These are phyloP conservation scores for Ceratobasidium sp. DNA, from an alignment of 1,284 basidiomycete genomes.

Conservation along the genomic window DNA sequence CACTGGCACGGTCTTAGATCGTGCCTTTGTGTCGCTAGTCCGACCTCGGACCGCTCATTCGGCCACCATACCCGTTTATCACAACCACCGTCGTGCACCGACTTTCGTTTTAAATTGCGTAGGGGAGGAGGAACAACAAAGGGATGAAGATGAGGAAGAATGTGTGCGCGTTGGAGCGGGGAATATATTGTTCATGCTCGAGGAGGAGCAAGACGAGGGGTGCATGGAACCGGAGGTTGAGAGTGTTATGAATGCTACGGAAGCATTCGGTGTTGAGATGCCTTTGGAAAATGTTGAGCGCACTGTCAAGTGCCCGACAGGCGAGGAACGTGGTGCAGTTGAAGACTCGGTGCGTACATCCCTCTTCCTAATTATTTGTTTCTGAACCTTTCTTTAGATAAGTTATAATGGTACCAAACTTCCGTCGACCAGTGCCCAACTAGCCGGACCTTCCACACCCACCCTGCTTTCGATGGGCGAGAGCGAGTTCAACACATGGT, in stretches of 20 bases:
- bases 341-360: neutral
- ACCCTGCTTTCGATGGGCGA: neutral
- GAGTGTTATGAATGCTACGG: neutral
- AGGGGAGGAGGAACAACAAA: slow-evolving; percentile 26
- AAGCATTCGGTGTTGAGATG: neutral
- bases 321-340: neutral
- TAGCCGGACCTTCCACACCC: neutral
- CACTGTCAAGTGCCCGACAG: neutral
- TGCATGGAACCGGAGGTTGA: neutral
- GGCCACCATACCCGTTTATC: neutral
- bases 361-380: neutral
- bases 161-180: neutral
- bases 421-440: neutral
- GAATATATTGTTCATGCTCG: too few species aligned
- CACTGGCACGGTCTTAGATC: slow-evolving; percentile 8
- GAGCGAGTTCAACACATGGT: neutral
- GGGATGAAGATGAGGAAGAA: neutral
- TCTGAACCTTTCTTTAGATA: neutral
- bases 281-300: neutral
- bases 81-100: slow-evolving; percentile 9
- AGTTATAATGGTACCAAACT: neutral
- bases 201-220: slow-evolving; percentile 1
- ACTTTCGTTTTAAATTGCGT: slow-evolving; percentile 35
- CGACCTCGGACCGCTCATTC: neutral
- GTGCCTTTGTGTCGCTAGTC: slow-evolving; percentile 5